Evolutionary conservation across 2,329 filamentous ascomycete genomes (phyloP).

Genomic region (Cordyceps tenuipes): DNA sequence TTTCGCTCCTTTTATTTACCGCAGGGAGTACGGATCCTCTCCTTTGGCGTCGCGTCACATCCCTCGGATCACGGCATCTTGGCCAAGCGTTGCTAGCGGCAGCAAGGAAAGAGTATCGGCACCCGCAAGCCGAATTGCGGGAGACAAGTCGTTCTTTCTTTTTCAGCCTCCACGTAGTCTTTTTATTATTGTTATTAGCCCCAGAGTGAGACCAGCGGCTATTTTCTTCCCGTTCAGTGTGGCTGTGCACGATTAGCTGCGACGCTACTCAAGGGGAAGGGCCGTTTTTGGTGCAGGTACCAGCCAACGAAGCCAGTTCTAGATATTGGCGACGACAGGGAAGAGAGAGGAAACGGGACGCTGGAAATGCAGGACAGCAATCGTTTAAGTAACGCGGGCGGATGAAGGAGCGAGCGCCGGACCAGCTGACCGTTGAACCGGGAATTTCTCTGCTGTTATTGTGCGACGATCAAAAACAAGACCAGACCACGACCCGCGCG

Average conservation of each 20-base stretch:
- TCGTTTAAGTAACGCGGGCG: neutral
- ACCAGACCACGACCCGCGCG: too few relatives aligned
- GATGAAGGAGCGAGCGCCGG: neutral
- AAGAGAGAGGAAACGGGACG: neutral
- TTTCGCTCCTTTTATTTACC: neutral
- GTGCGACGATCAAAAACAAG: too few relatives aligned
- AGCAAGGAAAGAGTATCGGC: conserved; percentile 1
- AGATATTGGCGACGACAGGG: neutral
- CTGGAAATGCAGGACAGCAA: neutral
- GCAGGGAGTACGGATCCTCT: neutral
- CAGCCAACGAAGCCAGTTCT: neutral
- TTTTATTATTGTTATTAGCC: neutral
- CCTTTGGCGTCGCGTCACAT: neutral
- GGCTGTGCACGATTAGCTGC: conserved; percentile 2
- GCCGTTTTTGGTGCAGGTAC: neutral
- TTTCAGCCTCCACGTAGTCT: neutral
- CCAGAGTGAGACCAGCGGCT: neutral
- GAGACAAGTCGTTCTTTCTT: neutral
- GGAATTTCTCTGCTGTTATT: neutral
- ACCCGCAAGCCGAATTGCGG: conserved; percentile 1
- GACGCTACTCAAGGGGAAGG: neutral
- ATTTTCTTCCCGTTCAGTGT: neutral
- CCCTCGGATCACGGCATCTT: conserved; percentile 11
- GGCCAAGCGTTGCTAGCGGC: conserved; percentile 7
- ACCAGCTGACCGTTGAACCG: neutral